Evolutionary conservation across 1,284 basidiomycete species (phyloP).

Genomic region (Ceratobasidium sp.): DNA sequence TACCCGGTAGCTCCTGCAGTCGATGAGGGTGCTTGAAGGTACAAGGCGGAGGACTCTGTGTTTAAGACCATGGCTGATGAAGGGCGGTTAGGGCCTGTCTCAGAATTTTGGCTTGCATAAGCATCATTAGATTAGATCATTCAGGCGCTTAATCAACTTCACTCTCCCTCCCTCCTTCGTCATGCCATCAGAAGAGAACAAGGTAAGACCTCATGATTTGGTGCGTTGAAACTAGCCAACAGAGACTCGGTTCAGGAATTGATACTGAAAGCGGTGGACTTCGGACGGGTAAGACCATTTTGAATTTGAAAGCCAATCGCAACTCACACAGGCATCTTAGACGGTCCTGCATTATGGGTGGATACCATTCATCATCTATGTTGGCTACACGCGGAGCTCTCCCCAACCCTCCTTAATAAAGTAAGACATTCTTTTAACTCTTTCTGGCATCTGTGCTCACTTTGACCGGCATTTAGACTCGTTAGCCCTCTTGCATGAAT

Average conservation of each 20-base stretch:
- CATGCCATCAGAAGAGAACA: constrained; percentile 89
- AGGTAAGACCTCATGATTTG: constrained; percentile 58
- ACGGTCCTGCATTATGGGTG: constrained; percentile 90
- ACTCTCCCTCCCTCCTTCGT: constrained; percentile 18
- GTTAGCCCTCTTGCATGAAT: constrained; percentile 87
- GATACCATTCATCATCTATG: constrained; percentile 93
- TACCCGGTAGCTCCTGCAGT: constrained; percentile 46
- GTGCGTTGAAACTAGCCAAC: not conserved
- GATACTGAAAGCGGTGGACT: constrained; percentile 78
- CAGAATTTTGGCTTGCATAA: constrained; percentile 38
- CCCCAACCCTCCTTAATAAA: constrained; percentile 94
- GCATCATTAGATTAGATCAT: constrained; percentile 27
- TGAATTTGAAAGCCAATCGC: not conserved
- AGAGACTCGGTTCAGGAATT: constrained; percentile 66
- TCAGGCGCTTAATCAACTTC: constrained; percentile 1
- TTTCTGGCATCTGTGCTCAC: constrained; percentile 15
- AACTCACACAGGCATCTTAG: constrained; percentile 57
- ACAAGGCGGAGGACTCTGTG: constrained; percentile 72
- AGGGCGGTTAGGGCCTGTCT: constrained; percentile 38
- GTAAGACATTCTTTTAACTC: constrained; percentile 59
- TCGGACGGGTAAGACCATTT: constrained; percentile 73
- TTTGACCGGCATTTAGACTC: constrained; percentile 63
- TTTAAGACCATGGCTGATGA: constrained; percentile 70
- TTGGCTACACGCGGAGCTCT: constrained; percentile 88
- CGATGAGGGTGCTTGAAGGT: constrained; percentile 62